These are phyloP conservation scores for Podaxis sp. DNA, from an alignment of 768 basidiomycete genomes.

Conservation along the genomic window DNA sequence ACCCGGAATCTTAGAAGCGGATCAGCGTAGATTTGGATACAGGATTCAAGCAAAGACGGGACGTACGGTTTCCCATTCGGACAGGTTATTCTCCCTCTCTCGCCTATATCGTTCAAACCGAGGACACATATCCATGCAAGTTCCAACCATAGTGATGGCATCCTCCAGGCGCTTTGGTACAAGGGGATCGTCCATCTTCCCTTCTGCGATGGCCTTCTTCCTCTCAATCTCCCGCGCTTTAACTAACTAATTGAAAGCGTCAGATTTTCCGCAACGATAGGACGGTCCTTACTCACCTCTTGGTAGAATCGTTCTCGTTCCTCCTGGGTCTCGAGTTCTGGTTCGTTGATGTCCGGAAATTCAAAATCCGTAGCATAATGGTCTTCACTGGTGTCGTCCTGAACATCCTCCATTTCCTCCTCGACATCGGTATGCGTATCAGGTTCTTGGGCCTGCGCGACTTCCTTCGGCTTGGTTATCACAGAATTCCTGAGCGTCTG, in stretches of 20 bases:
- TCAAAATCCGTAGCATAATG: constrained; percentile 6
- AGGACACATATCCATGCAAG: constrained; percentile 93
- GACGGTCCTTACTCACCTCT: constrained; percentile 48
- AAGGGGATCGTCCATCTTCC: constrained; percentile 85
- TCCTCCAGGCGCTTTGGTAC: constrained; percentile 81
- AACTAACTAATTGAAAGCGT: constrained; percentile 49
- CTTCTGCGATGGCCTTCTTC: constrained; percentile 73
- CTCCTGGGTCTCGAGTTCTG: constrained; percentile 55
- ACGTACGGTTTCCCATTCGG: constrained; percentile 83
- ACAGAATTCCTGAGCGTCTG: constrained; percentile 36
- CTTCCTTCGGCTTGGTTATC: constrained; percentile 25
- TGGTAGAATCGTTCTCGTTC: constrained; percentile 71
- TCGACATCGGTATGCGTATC: constrained; percentile 33
- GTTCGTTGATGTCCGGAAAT: constrained; percentile 41
- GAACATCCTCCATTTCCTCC: constrained; percentile 29
- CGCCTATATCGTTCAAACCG: constrained; percentile 90
- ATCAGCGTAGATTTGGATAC: constrained; percentile 41
- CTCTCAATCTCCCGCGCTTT: constrained; percentile 73
- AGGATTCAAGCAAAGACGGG: constrained; percentile 26
- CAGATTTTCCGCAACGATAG: constrained; percentile 16
- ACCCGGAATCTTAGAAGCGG: constrained; percentile 58
- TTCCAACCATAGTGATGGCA: constrained; percentile 91
- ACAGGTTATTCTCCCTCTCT: constrained; percentile 86
- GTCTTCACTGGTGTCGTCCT: constrained; percentile 22
- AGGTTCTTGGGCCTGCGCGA: constrained; percentile 30